Evolutionary conservation across 2,329 filamentous ascomycete genomes (phyloP).

Genomic region (Aspergillus fijiensis): DNA sequence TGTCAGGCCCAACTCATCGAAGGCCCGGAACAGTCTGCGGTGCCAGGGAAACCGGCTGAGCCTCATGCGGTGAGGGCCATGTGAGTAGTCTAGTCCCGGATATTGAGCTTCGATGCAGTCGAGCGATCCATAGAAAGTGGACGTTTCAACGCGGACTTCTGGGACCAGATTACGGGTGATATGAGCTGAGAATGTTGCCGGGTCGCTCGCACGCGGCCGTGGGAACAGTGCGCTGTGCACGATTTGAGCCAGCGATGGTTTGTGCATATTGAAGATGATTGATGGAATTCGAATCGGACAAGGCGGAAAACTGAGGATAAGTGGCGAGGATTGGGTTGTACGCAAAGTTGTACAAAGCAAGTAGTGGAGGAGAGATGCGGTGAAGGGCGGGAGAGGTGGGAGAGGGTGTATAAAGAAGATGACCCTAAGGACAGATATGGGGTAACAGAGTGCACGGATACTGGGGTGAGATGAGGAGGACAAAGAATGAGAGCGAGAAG

Average conservation of each 20-base stretch:
- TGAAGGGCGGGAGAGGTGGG: neutral
- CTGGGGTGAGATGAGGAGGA: constrained; percentile 2
- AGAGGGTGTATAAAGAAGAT: neutral
- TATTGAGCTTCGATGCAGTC: constrained; percentile 66
- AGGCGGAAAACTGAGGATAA: too few species aligned
- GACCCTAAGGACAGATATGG: neutral
- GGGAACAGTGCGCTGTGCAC: constrained; percentile 62
- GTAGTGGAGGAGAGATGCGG: constrained; percentile 1
- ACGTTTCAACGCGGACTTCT: constrained; percentile 64
- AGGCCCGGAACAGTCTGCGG: constrained; percentile 58
- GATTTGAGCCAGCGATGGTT: constrained; percentile 58
- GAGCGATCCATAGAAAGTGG: constrained; percentile 63
- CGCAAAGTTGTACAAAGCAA: constrained; percentile 4
- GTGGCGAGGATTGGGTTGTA: neutral
- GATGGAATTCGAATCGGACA: neutral
- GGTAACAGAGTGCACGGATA: neutral
- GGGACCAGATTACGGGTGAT: constrained; percentile 62
- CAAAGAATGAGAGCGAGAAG: constrained; percentile 5
- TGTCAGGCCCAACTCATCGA: constrained; percentile 60
- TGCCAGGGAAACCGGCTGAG: constrained; percentile 63
- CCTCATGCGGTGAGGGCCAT: constrained; percentile 61
- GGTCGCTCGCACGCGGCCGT: constrained; percentile 56
- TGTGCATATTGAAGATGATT: constrained; percentile 53
- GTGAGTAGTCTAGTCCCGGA: constrained; percentile 64
- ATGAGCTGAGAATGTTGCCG: constrained; percentile 58